These are phyloP conservation scores for Diophrys appendiculata DNA, from an alignment of 73 alveolate species.

Conservation along the genomic window DNA sequence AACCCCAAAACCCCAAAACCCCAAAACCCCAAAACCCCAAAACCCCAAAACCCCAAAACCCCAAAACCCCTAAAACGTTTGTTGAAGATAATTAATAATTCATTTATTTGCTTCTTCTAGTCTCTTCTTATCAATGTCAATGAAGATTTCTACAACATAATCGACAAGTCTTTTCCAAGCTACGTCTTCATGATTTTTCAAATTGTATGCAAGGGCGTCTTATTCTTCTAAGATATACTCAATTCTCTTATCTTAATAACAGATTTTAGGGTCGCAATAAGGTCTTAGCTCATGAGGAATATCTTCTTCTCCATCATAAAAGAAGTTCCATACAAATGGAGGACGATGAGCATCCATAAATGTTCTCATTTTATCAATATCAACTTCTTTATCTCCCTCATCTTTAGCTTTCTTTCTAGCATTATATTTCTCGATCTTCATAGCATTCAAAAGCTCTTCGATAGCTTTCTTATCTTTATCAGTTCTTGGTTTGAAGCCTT, in stretches of 20 bases:
- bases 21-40: too few species aligned
- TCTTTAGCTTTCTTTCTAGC: constrained; percentile 30
- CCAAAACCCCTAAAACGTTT: too few species aligned
- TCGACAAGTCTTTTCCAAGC: constrained; percentile 51
- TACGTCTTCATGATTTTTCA: constrained; percentile 49
- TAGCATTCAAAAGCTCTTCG: constrained; percentile 21
- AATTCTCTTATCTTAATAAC: constrained; percentile 58
- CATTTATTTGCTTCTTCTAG: not conserved
- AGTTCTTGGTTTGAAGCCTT: constrained; percentile 33
- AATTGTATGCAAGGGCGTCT: constrained; percentile 17
- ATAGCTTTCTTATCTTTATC: constrained; percentile 28
- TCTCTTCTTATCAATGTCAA: constrained; percentile 20
- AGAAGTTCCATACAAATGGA: constrained; percentile 67
- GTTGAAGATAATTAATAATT: too few species aligned
- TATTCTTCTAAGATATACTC: constrained; percentile 20
- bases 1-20: too few species aligned
- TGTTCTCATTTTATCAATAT: constrained; percentile 17
- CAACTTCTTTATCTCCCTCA: constrained; percentile 35
- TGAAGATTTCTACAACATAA: constrained; percentile 41
- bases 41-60: too few species aligned
- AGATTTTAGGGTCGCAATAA: constrained; percentile 39
- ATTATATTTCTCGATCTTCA: not conserved
- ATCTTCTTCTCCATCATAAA: constrained; percentile 27
- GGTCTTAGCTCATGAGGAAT: constrained; percentile 42
- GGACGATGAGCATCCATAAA: constrained; percentile 52